Percentiles rank a stretch among this genome's conserved stretches.
These are phyloP conservation scores for Eucalyptus polybractea DNA, from an alignment of 345 rosid genomes.

Conservation along the genomic window DNA sequence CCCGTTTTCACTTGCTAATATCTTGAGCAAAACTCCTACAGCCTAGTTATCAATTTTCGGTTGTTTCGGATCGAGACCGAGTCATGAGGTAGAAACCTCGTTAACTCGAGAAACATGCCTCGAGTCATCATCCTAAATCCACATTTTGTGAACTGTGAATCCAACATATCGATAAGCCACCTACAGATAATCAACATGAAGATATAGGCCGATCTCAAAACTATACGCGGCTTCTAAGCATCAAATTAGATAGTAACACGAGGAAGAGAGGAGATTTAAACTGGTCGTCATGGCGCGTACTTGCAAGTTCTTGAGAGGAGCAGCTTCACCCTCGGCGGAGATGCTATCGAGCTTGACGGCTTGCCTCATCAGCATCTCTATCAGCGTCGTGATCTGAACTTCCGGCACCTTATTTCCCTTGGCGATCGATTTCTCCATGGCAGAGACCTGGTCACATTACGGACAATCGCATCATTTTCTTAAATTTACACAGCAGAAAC, in stretches of 20 bases:
- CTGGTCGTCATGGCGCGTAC: neutral
- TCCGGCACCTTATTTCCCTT: conserved; percentile 31
- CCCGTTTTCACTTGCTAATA: too few species aligned
- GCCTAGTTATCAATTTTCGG: too few species aligned
- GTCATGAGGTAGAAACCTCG: too few species aligned
- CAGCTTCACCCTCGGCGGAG: conserved; percentile 32
- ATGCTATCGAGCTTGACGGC: conserved; percentile 43
- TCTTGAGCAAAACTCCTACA: too few species aligned
- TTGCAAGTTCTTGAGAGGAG: conserved; percentile 25
- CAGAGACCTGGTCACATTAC: conserved; percentile 7
- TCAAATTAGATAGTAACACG: neutral
- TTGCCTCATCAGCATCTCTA: conserved; percentile 56
- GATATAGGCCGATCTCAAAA: too few species aligned
- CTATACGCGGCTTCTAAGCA: too few species aligned
- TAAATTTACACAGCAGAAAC: neutral
- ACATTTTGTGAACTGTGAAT: too few species aligned
- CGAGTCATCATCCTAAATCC: too few species aligned
- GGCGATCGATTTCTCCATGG: conserved; percentile 32
- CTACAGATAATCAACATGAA: too few species aligned
- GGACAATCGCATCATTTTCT: neutral
- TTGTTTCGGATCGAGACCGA: too few species aligned
- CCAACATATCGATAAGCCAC: too few species aligned
- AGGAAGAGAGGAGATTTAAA: neutral
- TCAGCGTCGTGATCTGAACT: conserved; percentile 45
- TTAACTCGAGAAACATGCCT: too few species aligned